phyloP scores from a whole-genome alignment of 129 eudicot species.

The Apium graveolens region DNA sequence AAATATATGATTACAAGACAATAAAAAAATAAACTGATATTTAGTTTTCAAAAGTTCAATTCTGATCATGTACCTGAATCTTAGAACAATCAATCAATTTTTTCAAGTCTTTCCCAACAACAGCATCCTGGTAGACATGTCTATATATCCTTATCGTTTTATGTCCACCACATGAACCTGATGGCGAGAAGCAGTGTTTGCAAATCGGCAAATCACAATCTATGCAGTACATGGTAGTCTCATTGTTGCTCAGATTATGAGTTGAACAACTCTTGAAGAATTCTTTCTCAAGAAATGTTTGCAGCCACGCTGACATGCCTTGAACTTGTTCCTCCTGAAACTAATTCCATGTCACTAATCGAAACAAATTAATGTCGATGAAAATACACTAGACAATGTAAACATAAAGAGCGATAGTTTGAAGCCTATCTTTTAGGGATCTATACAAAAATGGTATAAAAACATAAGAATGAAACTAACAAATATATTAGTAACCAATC shows the following conservation, averaged over 20 bases:
- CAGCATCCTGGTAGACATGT: conserved; percentile 54
- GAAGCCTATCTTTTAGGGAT: too few species aligned
- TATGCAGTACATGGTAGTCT: conserved; percentile 49
- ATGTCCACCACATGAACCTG: conserved; percentile 34
- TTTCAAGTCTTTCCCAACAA: conserved; percentile 34
- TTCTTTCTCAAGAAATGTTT: conserved; percentile 19
- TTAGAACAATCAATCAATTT: conserved; percentile 26
- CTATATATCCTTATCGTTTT: conserved; percentile 42
- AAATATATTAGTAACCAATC: too few species aligned
- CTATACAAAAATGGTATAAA: too few species aligned
- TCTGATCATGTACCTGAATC: background rate
- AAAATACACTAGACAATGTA: background rate
- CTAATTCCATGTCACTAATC: background rate
- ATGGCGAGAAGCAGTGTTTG: conserved; percentile 29
- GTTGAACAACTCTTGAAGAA: conserved; percentile 34
- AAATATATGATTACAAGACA: background rate
- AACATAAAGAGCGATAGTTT: background rate
- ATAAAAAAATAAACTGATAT: too few species aligned
- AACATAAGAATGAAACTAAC: too few species aligned
- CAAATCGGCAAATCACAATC: conserved; percentile 40
- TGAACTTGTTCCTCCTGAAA: conserved; percentile 3
- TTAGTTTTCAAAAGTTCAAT: too few species aligned
- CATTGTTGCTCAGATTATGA: conserved; percentile 26
- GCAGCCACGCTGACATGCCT: conserved; percentile 22
- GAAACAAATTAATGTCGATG: background rate